Base-by-base conservation (phyloP, 371 early-diverging fungal genomes). In the Mucor irregularis region DNA sequence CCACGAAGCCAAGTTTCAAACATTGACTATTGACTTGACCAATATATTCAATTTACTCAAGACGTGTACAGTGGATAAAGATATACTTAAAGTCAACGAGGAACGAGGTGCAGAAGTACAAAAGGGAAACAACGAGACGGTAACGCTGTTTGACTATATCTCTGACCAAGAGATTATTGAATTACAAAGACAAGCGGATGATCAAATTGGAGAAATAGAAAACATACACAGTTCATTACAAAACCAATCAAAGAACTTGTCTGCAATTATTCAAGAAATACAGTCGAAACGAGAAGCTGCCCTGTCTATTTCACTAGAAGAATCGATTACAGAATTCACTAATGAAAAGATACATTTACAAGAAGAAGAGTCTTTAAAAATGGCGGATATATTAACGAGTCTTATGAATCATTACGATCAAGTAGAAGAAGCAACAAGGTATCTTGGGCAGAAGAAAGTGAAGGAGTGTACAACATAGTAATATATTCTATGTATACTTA, bases 361-460 rank as follows among this genome's bases (percentile, higher is more conserved):
- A 37, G 80, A 76, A 62, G 57, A 58, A 8, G 70, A 68, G 13
- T 70, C 69, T 1, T 45, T 64, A 5, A 68, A 64, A n/a, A 79
- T 79, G 80, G 80, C 80, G 10, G 80, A 76, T 21, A 76, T 76
- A 9, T 42, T 79, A 55, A 72, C 65, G 5, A 72, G 74, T 49
- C 42, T 79, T 24, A 74, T 71, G 5, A 70, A 76, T 10, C 80
- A 79, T 49, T 79, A 74, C 55, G 73, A 71, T 39, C 80, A 79
- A 56, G 56, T 76, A 8, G 72, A 74, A 19, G 74, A 71, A 31
- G 80, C 80, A 5, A 71, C 75, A 9, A 64, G 71, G 74, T 75
- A 47, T 24, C 31, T 17, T 2, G 24, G 3, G 16, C 2, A 5
- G 37, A 21, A 53, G 73, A 24, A 35, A 72, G 21, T n/a, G n/a